Conservation (phyloP, 78 protist genomes). For the Dictyostelium purpureum region DNA sequence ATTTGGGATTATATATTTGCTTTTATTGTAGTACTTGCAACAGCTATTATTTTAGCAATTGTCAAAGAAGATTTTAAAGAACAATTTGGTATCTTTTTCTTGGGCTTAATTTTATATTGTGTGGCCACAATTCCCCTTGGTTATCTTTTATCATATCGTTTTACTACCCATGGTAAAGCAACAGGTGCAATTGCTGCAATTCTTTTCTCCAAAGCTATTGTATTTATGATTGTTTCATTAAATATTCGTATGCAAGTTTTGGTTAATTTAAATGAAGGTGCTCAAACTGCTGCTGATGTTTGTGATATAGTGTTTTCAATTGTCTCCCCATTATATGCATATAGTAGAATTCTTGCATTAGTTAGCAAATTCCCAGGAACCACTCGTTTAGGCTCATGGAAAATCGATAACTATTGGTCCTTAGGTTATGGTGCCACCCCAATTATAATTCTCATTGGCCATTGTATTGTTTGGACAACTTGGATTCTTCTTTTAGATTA, state of each 20-base stretch:
- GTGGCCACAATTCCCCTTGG: not conserved
- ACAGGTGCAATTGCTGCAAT: constrained; percentile 24
- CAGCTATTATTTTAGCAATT: not conserved
- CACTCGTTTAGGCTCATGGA: not conserved
- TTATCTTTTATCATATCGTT: constrained; percentile 22
- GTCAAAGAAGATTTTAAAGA: not conserved
- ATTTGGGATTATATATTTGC: constrained; percentile 39
- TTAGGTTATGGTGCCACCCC: constrained; percentile 1
- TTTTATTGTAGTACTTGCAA: not conserved
- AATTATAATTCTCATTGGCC: not conserved
- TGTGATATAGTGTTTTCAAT: not conserved
- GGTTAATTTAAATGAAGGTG: not conserved
- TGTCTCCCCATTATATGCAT: constrained; percentile 11
- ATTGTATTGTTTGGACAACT: constrained; percentile 12
- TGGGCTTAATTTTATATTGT: not conserved
- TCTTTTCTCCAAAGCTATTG: not conserved
- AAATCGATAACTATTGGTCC: constrained; percentile 20
- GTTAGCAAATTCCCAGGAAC: constrained; percentile 29
- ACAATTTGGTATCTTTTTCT: constrained; percentile 10
- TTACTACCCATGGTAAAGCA: constrained; percentile 13
- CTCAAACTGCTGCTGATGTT: not conserved
- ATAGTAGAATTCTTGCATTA: not conserved
- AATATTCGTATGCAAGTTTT: constrained; percentile 9
- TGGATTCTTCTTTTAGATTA: constrained; percentile 27
- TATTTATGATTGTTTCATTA: not conserved